Percentiles rank a stretch among this genome's conserved stretches.
phyloP scores from a whole-genome alignment of 306 rosid species.

The Citrullus colocynthis region DNA sequence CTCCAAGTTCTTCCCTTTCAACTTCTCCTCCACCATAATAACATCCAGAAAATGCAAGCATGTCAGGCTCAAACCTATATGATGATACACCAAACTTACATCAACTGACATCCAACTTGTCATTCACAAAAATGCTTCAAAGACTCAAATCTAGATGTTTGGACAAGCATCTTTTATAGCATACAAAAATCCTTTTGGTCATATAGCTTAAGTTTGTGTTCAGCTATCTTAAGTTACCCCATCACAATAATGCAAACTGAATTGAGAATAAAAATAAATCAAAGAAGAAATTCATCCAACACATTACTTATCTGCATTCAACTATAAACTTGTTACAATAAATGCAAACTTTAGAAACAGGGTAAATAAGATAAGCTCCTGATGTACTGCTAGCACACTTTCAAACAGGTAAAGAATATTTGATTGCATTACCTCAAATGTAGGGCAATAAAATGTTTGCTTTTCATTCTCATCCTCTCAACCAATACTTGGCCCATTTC shows the following conservation, averaged over 20 bases:
- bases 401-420: not conserved
- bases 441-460: conserved; percentile 66
- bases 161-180: not conserved
- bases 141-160: not conserved
- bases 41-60: conserved; percentile 97
- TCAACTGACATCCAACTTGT: conserved; percentile 7
- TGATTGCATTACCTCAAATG: conserved; percentile 61
- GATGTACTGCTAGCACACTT: not conserved
- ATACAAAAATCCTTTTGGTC: not conserved
- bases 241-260: not conserved
- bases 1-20: conserved; percentile 62
- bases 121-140: not conserved
- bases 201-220: not conserved
- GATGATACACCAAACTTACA: conserved; percentile 8
- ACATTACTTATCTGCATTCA: not conserved
- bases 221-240: not conserved
- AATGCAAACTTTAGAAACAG: not conserved
- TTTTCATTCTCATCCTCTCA: conserved; percentile 58
- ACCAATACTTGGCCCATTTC: conserved; percentile 52
- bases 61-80: conserved; percentile 79
- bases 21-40: conserved; percentile 93
- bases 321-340: not conserved
- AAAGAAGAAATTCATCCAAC: not conserved
- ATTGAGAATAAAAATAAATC: not conserved
- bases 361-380: not conserved